Evolutionary conservation across 2,329 filamentous ascomycete species (phyloP).

Genomic region (Hypoxylon sp.): DNA sequence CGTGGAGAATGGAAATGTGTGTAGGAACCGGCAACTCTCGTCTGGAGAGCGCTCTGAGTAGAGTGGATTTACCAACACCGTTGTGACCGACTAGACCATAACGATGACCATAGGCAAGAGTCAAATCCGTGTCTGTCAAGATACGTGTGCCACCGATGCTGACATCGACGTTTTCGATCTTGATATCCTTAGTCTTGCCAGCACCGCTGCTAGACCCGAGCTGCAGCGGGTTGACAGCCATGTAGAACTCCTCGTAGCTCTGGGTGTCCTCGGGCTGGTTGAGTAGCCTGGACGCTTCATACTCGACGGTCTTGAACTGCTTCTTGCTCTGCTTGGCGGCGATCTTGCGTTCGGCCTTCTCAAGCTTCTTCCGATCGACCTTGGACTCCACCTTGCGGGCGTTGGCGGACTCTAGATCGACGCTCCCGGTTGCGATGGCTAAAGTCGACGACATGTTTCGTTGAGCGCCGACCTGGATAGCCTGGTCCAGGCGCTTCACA

Average conservation of each 20-base stretch:
- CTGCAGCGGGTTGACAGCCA: conserved; percentile 98
- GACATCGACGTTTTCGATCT: conserved; percentile 95
- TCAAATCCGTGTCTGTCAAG: conserved; percentile 88
- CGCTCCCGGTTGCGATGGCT: conserved; percentile 83
- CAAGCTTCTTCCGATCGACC: conserved; percentile 98
- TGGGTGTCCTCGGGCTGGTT: conserved; percentile 84
- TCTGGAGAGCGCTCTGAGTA: conserved; percentile 89
- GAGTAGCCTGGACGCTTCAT: conserved; percentile 91
- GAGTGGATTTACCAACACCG: conserved; percentile 98
- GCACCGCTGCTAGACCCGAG: conserved; percentile 76
- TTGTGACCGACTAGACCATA: conserved; percentile 99
- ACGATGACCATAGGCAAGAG: conserved; percentile 89
- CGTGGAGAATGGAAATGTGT: conserved; percentile 98
- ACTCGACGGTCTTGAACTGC: conserved; percentile 97
- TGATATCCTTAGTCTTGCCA: conserved; percentile 98
- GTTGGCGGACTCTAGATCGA: conserved; percentile 95
- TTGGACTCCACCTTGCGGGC: conserved; percentile 95
- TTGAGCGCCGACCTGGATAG: conserved; percentile 93
- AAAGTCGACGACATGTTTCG: conserved; percentile 96
- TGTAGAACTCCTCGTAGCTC: conserved; percentile 99
- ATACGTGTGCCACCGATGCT: conserved; percentile 91
- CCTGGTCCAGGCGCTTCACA: conserved; percentile 89
- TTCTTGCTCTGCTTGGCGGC: conserved; percentile 99
- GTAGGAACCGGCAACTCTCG: conserved; percentile 95
- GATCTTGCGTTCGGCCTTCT: conserved; percentile 98